Percentiles rank a stretch among this genome's conserved stretches.
Conservation (phyloP, 305 asterid genomes). For the Solanum hybrid region DNA sequence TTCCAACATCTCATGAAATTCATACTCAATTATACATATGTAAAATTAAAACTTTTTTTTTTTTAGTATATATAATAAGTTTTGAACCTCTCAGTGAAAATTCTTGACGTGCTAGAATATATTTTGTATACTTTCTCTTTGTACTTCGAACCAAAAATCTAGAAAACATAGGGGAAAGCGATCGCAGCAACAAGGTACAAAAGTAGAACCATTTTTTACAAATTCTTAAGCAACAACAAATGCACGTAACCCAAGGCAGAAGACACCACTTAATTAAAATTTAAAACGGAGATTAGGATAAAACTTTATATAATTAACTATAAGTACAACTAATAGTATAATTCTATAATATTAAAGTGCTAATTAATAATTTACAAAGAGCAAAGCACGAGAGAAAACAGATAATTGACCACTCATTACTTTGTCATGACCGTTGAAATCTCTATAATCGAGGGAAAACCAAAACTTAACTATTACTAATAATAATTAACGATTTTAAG, state of each 20-base stretch:
- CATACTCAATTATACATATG: background rate
- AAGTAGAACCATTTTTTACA: background rate
- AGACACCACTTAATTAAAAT: no score
- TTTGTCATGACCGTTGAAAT: conserved; percentile 12
- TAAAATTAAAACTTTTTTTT: background rate
- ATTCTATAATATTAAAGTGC: background rate
- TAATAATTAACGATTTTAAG: background rate
- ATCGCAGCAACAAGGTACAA: background rate
- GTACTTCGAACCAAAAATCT: background rate
- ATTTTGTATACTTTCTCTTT: background rate
- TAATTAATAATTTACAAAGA: conserved; percentile 8
- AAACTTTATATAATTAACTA: background rate
- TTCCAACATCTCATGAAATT: background rate
- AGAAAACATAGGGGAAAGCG: background rate
- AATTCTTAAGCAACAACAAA: background rate
- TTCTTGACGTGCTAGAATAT: background rate
- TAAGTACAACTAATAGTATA: background rate
- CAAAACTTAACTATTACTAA: background rate
- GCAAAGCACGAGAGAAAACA: conserved; percentile 9
- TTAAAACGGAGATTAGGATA: background rate
- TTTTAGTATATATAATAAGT: background rate
- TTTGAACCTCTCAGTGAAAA: background rate
- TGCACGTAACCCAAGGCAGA: background rate
- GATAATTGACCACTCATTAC: conserved; percentile 41
- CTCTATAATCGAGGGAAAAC: conserved; percentile 9